Percentiles rank a stretch among this genome's conserved stretches.
Evolutionary conservation across 106 monocot species (phyloP).

Genomic region (Narthecium ossifragum): DNA sequence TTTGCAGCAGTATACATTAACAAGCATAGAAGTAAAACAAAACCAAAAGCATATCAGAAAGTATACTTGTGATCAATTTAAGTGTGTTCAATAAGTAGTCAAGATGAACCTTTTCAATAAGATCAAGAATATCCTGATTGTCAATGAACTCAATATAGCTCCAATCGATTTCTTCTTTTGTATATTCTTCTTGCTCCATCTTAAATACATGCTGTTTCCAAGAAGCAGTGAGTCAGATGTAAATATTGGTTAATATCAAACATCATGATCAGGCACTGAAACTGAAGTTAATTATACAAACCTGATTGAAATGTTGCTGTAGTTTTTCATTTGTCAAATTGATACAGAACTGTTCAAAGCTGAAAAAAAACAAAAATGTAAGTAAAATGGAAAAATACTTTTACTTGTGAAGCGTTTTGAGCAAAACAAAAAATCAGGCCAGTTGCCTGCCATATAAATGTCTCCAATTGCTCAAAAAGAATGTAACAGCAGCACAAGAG

Average conservation of each 20-base stretch:
- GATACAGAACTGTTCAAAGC: slow-evolving; percentile 76
- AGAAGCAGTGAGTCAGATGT: background rate
- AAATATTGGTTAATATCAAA: background rate
- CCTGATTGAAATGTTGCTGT: slow-evolving; percentile 78
- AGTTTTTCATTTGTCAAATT: slow-evolving; percentile 70
- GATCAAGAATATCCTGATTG: slow-evolving; percentile 60
- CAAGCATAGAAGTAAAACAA: no score
- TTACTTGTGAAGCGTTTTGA: no score
- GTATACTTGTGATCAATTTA: no score
- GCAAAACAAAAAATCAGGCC: no score
- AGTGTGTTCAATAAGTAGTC: background rate
- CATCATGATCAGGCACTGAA: background rate
- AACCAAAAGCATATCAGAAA: no score
- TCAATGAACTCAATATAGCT: slow-evolving; percentile 65
- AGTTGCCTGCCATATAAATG: no score
- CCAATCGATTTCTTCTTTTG: slow-evolving; percentile 63
- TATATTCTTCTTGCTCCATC: slow-evolving; percentile 63
- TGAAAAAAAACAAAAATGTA: slow-evolving; percentile 17
- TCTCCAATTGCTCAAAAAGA: no score
- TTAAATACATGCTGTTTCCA: slow-evolving; percentile 60
- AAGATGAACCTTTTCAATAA: slow-evolving; percentile 52
- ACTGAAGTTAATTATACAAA: slow-evolving; percentile 4
- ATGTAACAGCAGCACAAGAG: no score
- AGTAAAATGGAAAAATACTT: no score
- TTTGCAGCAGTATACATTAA: no score